phyloP scores from a whole-genome alignment of 2,329 filamentous ascomycete species.

The Claviceps humidiphila region DNA sequence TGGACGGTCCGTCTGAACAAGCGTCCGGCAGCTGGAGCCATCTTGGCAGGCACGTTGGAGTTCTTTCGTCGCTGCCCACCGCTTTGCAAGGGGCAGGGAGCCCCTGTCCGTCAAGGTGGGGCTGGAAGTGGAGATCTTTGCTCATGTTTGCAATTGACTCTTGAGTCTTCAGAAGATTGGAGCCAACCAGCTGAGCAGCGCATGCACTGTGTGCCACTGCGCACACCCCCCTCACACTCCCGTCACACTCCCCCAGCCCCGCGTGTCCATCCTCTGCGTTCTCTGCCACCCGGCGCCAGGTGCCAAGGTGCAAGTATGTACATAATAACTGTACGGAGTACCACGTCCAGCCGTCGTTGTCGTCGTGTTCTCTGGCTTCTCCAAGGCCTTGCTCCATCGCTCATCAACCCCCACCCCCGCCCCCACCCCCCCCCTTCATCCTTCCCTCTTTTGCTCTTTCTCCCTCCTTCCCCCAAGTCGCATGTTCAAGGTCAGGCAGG shows the following conservation, averaged over 20 bases:
- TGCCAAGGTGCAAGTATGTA: background rate
- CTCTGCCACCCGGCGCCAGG: background rate
- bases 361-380: conserved; percentile 1
- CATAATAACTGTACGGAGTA: background rate
- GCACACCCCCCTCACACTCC: too few species aligned
- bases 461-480: background rate
- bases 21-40: background rate
- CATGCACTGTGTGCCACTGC: background rate
- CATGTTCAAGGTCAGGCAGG: background rate
- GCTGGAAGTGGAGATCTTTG: background rate
- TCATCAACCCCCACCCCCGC: background rate
- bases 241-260: too few species aligned
- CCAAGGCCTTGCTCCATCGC: background rate
- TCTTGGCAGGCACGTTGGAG: background rate
- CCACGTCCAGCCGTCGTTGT: background rate
- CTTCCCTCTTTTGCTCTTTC: background rate
- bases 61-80: background rate
- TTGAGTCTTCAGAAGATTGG: background rate
- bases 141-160: background rate
- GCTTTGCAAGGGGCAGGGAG: background rate
- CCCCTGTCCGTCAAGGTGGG: background rate
- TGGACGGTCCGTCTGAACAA: background rate
- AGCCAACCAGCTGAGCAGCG: background rate
- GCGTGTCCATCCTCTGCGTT: background rate
- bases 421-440: background rate